phyloP scores from a whole-genome alignment of 2,329 filamentous ascomycete genomes.

The Hypocrella siamensis region DNA sequence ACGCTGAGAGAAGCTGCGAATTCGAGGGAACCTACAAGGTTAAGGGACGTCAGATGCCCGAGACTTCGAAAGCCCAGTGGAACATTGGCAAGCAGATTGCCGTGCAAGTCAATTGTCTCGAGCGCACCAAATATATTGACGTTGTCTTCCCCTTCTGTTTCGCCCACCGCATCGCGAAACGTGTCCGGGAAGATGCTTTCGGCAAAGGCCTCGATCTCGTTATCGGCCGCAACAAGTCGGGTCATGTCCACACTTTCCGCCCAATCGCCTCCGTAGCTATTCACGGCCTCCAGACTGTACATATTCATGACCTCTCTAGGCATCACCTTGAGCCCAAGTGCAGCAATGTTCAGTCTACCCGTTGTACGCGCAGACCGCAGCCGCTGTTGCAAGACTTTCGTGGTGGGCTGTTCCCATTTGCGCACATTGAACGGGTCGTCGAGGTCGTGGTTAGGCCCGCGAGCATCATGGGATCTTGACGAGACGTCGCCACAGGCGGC shows the following conservation, averaged over 20 bases:
- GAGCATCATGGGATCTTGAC: constrained; percentile 26
- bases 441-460: constrained; percentile 34
- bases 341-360: constrained; percentile 78
- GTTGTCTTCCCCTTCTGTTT: constrained; percentile 46
- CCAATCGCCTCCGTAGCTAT: constrained; percentile 55
- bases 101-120: constrained; percentile 72
- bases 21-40: constrained; percentile 44
- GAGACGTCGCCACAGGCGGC: constrained; percentile 13
- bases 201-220: constrained; percentile 62
- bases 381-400: constrained; percentile 57
- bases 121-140: constrained; percentile 70
- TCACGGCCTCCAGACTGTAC: constrained; percentile 65
- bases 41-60: constrained; percentile 61
- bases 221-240: constrained; percentile 75
- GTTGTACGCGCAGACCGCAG: constrained; percentile 58
- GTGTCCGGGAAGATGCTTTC: constrained; percentile 68
- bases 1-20: not conserved
- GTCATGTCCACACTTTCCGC: constrained; percentile 82
- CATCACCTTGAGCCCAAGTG: constrained; percentile 63
- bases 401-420: constrained; percentile 38
- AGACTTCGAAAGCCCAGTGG: constrained; percentile 64
- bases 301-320: constrained; percentile 75
- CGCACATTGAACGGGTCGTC: constrained; percentile 57
- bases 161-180: constrained; percentile 23
- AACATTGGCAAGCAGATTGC: constrained; percentile 58